A percentile compares a stretch with the other conserved stretches of the same genome.
Conservation (phyloP, 768 basidiomycete species). For the Pluteus cervinus region DNA sequence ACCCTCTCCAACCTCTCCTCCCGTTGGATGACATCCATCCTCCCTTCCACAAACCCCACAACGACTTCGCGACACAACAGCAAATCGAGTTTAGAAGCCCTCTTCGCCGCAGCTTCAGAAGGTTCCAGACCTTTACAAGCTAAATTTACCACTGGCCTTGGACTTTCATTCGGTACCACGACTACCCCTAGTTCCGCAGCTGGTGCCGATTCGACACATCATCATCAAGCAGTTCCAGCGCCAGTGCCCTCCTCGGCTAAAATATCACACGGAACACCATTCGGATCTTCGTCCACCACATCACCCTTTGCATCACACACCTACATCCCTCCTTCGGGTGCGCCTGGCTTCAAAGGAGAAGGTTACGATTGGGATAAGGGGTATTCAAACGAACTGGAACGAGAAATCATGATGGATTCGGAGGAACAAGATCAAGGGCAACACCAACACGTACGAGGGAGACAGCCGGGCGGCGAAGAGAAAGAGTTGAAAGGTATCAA, state of each 20-base stretch:
- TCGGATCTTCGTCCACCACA: slow-evolving; percentile 26
- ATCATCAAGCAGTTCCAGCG: neutral
- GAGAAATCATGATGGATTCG: slow-evolving; percentile 10
- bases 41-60: slow-evolving; percentile 3
- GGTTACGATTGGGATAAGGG: slow-evolving; percentile 63
- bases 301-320: slow-evolving; percentile 40
- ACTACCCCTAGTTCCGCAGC: neutral
- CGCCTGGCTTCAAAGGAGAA: slow-evolving; percentile 73
- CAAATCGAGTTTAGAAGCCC: slow-evolving; percentile 9
- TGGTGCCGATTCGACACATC: neutral
- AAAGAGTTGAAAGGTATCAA: slow-evolving; percentile 4
- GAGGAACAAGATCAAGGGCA: slow-evolving; percentile 6
- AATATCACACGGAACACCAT: slow-evolving; percentile 45
- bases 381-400: slow-evolving; percentile 37
- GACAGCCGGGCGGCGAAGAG: slow-evolving; percentile 2
- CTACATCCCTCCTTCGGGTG: slow-evolving; percentile 46
- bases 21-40: slow-evolving; percentile 43
- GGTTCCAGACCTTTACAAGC: neutral
- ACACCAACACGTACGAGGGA: too few relatives aligned
- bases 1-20: slow-evolving; percentile 42
- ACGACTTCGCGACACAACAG: slow-evolving; percentile 8
- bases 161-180: neutral
- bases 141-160: too few relatives aligned
- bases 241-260: neutral
- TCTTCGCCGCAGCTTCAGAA: slow-evolving; percentile 5